Evolutionary conservation across 352 stramenopile genomes (phyloP), one percentile per base, ranked within the genome.

Genomic region (Thalassiosira livingstoniorum): DNA sequence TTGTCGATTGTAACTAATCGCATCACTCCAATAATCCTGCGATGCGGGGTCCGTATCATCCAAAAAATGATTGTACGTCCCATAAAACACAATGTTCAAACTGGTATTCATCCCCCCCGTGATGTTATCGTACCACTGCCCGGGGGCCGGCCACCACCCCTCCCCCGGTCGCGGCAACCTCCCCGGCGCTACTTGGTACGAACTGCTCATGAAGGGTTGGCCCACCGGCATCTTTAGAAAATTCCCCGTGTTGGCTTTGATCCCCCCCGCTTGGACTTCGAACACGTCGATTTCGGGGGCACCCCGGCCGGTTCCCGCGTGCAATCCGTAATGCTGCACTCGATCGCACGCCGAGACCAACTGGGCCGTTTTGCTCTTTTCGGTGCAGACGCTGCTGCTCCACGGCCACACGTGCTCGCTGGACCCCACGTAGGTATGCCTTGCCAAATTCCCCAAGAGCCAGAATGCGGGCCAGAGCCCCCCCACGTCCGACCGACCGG

Each of bases 361-460:
- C 80, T 98, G 97, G 21, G 95, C 79, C 61, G 96, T 87, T 13
- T 94, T 88, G 68, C 96, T 81, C 4, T 83, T 79, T 60, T 96
- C 93, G 27, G 98, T 97, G 82, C 97, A 99, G 0, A 90, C 74
- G 37, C 96, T 93, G 27, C 96, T 97, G 70, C 93, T 97, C 95
- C 96, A 99, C 0, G 97, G 97, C 97, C 97, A 99, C 65, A 95
- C 95, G 69, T 96, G 96, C 51, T 98, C 94, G 45, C 96, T 94
- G 18, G 92, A 97, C 7, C 90, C 95, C 2, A 97, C 81, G 83
- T 97, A 99, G 21, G 96, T 95, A 5, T 97, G 96, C 32, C 97
- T 91, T 4, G 96, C 97, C 15, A 99, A 85, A 87, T 98, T 98
- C 31, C 97, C 97, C 90, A 98, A 95, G 76, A 99, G 91, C 97